Base-by-base conservation (phyloP, 176 grass and related monocot species). In the Juncus effusus region DNA sequence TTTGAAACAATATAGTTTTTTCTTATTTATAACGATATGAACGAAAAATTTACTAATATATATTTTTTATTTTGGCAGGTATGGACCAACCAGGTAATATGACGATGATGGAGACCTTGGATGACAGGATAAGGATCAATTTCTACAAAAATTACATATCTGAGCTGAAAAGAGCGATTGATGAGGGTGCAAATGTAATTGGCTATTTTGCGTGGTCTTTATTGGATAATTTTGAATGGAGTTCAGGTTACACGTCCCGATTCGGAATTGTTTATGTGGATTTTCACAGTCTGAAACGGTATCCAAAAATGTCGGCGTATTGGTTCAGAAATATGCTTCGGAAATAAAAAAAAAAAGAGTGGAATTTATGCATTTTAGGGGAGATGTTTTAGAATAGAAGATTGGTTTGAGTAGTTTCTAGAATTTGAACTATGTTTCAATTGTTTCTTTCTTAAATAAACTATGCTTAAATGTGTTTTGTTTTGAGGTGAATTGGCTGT, bases 191-290 rank as follows among this genome's bases (percentile, higher is more conserved):
- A 8, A 66, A 78, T 4, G 81, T 83, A 45, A 83, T 78, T 0
- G 81, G 81, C 5, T 83, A 83, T 62, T 83, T 83, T 40, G 81
- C 81, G 5, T 83, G 81, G 81, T 83, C 81, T 3, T 60, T 83
- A 41, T 75, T 83, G 13, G 81, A 83, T 65, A 83, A 83, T 62
- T 83, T 83, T 38, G 81, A 83, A 10, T 83, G 81, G 81, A 78
- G 67, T 10, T 51, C 54, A 14, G 81, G 81, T 0, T 83, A 83
- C 55, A 83, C 81, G 16, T 78, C 81, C 2, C 76, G 81, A 50
- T 83, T 83, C 8, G 81, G 81, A 16, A 3, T 83, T 5, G 75
- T 83, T 14, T 83, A 83, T 42, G 67, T 83, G 1, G 81, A 83
- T 61, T 83, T 68, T 56, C 66, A 63, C 28, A 83, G 55, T 19